A percentile compares a stretch with the other conserved stretches of the same genome.
Conservation (phyloP, 441 rosid genomes). For the Metrosideros polymorpha region DNA sequence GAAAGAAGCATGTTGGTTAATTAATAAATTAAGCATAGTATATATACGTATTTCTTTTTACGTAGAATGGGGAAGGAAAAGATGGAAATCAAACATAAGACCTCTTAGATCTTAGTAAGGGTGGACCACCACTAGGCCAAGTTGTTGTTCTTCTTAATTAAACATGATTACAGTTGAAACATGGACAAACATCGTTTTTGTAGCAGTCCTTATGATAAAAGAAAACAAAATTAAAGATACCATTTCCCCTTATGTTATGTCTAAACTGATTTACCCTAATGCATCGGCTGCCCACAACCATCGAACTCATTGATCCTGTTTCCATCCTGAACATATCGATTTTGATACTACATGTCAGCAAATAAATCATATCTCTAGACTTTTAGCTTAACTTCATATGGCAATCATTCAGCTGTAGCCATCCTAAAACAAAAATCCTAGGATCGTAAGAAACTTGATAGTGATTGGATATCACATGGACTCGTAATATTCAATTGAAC, state of each 20-base stretch:
- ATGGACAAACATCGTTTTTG: background rate
- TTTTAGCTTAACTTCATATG: background rate
- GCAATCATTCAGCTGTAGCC: background rate
- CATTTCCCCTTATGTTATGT: background rate
- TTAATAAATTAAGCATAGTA: background rate
- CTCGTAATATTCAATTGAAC: background rate
- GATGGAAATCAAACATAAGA: background rate
- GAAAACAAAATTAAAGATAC: background rate
- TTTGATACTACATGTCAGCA: background rate
- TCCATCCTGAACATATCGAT: background rate
- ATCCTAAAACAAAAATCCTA: background rate
- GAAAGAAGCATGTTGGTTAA: background rate
- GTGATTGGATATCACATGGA: background rate
- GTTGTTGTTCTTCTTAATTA: background rate
- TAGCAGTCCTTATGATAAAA: background rate
- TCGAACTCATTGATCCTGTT: background rate
- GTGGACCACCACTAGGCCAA: background rate
- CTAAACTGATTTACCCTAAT: background rate
- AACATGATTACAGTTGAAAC: background rate
- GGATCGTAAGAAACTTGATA: background rate
- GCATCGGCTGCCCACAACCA: background rate
- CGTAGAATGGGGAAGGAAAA: background rate
- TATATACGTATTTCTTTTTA: too few species aligned
- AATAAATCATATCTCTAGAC: background rate
- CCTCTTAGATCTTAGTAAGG: background rate